Conservation (phyloP, 192 early-diverging fungal species). For the Entomortierella chlamydospora region DNA sequence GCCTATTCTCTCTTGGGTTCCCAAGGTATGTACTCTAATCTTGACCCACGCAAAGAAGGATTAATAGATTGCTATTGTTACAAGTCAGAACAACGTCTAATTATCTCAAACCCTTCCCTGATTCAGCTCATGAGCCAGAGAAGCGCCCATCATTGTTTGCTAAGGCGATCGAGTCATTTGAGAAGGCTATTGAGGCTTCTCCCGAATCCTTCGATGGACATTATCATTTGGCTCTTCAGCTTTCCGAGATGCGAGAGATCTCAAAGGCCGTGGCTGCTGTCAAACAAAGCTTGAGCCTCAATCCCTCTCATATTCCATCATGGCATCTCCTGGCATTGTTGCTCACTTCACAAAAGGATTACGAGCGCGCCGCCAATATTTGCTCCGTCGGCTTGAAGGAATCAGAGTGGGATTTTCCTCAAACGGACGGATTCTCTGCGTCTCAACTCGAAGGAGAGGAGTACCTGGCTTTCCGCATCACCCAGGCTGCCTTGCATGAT, state of each 20-base stretch:
- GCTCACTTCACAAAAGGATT: constrained; percentile 76
- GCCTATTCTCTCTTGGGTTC: constrained; percentile 40
- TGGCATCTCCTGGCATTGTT: constrained; percentile 81
- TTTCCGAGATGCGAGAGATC: constrained; percentile 74
- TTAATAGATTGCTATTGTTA: no score
- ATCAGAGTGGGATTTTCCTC: constrained; percentile 57
- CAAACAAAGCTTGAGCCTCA: constrained; percentile 65
- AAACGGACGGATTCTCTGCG: constrained; percentile 32
- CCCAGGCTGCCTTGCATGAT: constrained; percentile 66
- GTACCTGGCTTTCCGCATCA: constrained; percentile 70
- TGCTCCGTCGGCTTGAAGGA: constrained; percentile 73
- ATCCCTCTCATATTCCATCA: constrained; percentile 69
- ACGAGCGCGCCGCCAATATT: constrained; percentile 68
- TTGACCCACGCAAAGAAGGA: no score
- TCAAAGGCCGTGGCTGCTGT: constrained; percentile 64
- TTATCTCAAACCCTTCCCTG: background rate
- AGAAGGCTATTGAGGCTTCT: constrained; percentile 61
- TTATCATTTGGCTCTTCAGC: constrained; percentile 76
- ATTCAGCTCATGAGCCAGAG: constrained; percentile 70
- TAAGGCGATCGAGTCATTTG: constrained; percentile 66
- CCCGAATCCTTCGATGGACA: constrained; percentile 67
- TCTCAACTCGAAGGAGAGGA: constrained; percentile 66
- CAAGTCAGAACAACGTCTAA: no score
- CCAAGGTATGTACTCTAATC: constrained; percentile 8
- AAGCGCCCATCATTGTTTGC: constrained; percentile 71